These are phyloP conservation scores for Candida railenensis DNA, from an alignment of 805 yeast genomes.

Conservation along the genomic window DNA sequence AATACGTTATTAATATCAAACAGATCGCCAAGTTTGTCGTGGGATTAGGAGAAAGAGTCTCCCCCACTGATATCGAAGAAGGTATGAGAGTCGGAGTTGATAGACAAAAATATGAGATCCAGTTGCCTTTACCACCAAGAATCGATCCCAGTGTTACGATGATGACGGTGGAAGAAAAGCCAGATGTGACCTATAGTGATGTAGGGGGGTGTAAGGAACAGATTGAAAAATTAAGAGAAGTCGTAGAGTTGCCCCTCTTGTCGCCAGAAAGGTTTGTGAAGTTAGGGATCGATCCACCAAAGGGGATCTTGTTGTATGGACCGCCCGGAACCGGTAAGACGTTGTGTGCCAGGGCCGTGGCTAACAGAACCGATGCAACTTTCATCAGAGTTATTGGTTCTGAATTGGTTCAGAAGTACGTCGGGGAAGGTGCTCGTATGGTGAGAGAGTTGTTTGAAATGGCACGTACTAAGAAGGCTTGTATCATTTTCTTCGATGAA, in stretches of 20 bases:
- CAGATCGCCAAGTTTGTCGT: constrained; percentile 98
- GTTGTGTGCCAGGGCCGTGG: constrained; percentile 97
- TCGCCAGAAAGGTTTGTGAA: constrained; percentile 97
- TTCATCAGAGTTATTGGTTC: constrained; percentile 98
- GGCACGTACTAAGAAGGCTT: constrained; percentile 98
- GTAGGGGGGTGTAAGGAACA: constrained; percentile 99
- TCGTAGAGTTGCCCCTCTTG: constrained; percentile 88
- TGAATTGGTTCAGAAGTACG: constrained; percentile 96
- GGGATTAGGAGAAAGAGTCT: constrained; percentile 92
- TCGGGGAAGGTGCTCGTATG: constrained; percentile 99
- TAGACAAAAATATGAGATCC: constrained; percentile 94
- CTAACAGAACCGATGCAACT: constrained; percentile 98
- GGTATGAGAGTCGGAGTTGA: constrained; percentile 99
- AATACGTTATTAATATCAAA: constrained; percentile 93
- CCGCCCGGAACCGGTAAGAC: constrained; percentile 99
- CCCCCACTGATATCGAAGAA: constrained; percentile 98
- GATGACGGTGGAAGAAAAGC: constrained; percentile 99
- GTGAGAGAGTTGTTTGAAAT: constrained; percentile 97
- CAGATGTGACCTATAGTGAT: constrained; percentile 97
- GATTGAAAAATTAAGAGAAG: constrained; percentile 93
- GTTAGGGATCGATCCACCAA: constrained; percentile 98
- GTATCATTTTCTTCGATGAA: constrained; percentile 97
- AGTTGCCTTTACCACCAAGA: constrained; percentile 95
- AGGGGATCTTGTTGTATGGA: constrained; percentile 93
- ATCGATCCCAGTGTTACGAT: constrained; percentile 97